Conservation (phyloP, 768 basidiomycete species). For the Glaciozyma antarctica region DNA sequence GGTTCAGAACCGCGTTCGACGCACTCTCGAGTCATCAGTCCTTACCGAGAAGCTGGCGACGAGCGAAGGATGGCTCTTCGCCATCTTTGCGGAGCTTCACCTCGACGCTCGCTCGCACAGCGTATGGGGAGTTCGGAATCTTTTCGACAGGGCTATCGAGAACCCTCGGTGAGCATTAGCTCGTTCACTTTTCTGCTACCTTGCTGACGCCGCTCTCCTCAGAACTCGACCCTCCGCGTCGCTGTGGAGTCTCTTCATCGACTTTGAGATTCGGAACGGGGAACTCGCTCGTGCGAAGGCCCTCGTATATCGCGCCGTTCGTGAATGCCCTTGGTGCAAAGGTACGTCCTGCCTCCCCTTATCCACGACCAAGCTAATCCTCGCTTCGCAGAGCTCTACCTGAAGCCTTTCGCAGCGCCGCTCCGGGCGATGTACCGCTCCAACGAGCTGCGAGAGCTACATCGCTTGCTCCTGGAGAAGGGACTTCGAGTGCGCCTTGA, state of each 20-base stretch:
- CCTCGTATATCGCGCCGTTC: constrained; percentile 40
- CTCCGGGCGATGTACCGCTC: constrained; percentile 38
- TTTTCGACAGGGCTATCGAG: constrained; percentile 39
- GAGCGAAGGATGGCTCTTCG: constrained; percentile 34
- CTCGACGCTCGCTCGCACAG: constrained; percentile 31
- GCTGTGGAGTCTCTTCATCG: constrained; percentile 42
- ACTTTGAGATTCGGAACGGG: constrained; percentile 40
- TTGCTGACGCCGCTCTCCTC: not conserved
- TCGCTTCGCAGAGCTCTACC: constrained; percentile 38
- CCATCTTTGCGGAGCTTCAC: constrained; percentile 35
- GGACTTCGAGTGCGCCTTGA: constrained; percentile 38
- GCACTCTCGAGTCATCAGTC: constrained; percentile 34
- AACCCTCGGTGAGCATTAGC: constrained; percentile 13
- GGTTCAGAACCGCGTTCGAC: constrained; percentile 40
- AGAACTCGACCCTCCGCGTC: constrained; percentile 37
- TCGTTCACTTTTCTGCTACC: not conserved
- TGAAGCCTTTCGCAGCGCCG: constrained; percentile 39
- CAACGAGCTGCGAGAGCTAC: constrained; percentile 40
- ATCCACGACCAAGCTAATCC: not conserved
- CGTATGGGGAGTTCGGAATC: constrained; percentile 38
- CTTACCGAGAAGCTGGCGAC: constrained; percentile 20
- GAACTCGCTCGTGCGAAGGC: constrained; percentile 36
- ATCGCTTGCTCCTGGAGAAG: constrained; percentile 41
- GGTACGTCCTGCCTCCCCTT: constrained; percentile 29
- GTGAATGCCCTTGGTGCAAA: constrained; percentile 40